Evolutionary conservation across 2,329 filamentous ascomycete species (phyloP), one percentile per base, ranked within the genome.

Genomic region (Aspergillus piperis): DNA sequence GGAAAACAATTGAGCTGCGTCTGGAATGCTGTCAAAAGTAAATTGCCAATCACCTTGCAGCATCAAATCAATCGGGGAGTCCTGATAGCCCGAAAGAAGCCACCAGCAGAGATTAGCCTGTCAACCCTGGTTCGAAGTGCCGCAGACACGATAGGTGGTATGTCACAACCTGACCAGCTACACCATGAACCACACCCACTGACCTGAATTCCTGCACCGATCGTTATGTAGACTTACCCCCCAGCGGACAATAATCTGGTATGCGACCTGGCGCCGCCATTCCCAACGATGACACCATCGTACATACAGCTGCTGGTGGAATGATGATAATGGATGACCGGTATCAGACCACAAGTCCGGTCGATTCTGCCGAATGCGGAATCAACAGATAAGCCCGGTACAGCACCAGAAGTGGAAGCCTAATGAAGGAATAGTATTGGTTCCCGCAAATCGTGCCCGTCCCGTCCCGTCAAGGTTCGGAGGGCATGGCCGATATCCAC

Each of bases 401-500:
- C 19, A 3, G 25, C 30, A 27, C 32, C n/a, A 57, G 41, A 11
- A 39, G 21, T 50, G 41, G 32, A 55, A 50, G 53, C 53, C 25
- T 27, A 52, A 32, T 15, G 38, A 52, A 25, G 56, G 41, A 53
- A 55, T 13, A 41, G 56, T 49, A 59, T 64, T 66, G 64, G 62
- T 59, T 67, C 61, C 64, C 64, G 57, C 54, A 56, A 58, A 57
- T 64, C 49, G 62, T 61, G 57, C 44, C 69, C 72, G 73, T 71
- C 67, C 73, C 73, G 73, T 72, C 70, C 73, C 73, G 73, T 75
- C 70, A 75, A 75, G 71, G 73, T 75, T 75, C 67, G 68, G 68
- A 68, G 63, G 63, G 66, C 67, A 68, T 71, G 69, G 64, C 64
- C 63, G 62, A 68, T 62, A 69, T 55, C 71, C 70, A 74, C 60